phyloP scores from a whole-genome alignment of 495 filamentous ascomycete species.

The Annulohypoxylon stygium region DNA sequence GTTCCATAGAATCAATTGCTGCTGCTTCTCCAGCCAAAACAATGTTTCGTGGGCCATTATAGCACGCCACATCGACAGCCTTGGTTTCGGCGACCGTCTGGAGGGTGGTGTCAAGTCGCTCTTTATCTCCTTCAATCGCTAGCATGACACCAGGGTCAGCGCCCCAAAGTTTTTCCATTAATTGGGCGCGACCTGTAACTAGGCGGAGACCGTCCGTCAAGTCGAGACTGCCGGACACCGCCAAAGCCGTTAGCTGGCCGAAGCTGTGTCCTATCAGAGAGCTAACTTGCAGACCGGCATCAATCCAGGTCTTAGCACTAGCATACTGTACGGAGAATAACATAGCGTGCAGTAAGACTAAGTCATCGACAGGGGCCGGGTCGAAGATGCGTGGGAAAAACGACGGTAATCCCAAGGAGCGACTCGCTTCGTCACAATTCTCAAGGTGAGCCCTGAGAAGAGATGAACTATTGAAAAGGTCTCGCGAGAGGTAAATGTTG shows the following conservation, averaged over 20 bases:
- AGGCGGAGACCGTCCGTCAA: constrained; percentile 53
- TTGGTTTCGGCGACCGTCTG: constrained; percentile 10
- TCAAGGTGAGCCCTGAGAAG: constrained; percentile 56
- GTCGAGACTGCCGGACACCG: constrained; percentile 45
- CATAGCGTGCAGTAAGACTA: constrained; percentile 59
- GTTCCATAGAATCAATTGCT: constrained; percentile 44
- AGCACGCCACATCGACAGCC: constrained; percentile 53
- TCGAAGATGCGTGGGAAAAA: constrained; percentile 66
- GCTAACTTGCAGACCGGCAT: constrained; percentile 57
- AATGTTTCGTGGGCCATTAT: constrained; percentile 54
- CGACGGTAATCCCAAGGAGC: constrained; percentile 49
- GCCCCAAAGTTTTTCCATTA: constrained; percentile 64
- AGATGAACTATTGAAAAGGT: constrained; percentile 50
- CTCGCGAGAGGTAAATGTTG: constrained; percentile 55
- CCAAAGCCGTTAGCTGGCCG: constrained; percentile 65
- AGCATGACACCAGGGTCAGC: constrained; percentile 65
- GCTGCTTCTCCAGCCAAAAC: constrained; percentile 49
- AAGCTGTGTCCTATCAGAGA: constrained; percentile 66
- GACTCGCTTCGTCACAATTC: constrained; percentile 50
- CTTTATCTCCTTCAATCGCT: constrained; percentile 38
- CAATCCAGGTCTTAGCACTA: constrained; percentile 64
- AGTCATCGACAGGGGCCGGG: constrained; percentile 51
- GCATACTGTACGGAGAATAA: constrained; percentile 66
- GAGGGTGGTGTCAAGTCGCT: constrained; percentile 5
- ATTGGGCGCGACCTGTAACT: constrained; percentile 57